phyloP scores from a whole-genome alignment of 371 early-diverging fungal species.

The Saksenaea vasiformis region DNA sequence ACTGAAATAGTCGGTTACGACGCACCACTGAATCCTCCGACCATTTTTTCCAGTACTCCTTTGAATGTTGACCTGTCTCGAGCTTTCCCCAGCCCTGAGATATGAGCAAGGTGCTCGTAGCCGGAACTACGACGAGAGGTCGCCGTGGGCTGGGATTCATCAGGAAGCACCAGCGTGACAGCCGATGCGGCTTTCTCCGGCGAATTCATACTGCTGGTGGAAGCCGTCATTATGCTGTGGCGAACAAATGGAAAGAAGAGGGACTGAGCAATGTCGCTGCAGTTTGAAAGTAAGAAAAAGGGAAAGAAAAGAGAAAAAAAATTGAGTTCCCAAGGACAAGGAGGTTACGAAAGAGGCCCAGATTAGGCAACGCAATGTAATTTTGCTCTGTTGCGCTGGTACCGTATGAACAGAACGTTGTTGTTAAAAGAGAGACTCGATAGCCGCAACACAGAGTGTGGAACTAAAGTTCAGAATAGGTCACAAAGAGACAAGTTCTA shows the following conservation, averaged over 20 bases:
- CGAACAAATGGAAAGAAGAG: neutral
- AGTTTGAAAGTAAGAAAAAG: neutral
- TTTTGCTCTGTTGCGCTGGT: neutral
- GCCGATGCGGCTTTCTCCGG: constrained; percentile 3
- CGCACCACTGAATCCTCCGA: constrained; percentile 56
- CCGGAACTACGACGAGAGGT: constrained; percentile 2
- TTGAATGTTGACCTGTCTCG: constrained; percentile 51
- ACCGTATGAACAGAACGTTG: neutral
- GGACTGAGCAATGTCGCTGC: constrained; percentile 1
- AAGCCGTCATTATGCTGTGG: constrained; percentile 7
- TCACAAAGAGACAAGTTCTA: neutral
- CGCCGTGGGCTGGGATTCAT: neutral
- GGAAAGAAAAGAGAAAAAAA: neutral
- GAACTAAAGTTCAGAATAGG: neutral
- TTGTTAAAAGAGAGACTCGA: neutral
- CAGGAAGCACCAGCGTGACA: neutral
- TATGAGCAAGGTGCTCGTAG: neutral
- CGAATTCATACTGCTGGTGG: neutral
- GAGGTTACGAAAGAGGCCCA: constrained; percentile 5
- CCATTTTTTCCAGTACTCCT: constrained; percentile 64
- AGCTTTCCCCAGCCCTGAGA: constrained; percentile 13
- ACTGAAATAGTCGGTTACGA: neutral
- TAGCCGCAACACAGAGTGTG: neutral
- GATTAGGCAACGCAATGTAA: constrained; percentile 2
- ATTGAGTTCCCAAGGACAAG: constrained; percentile 6